Conservation (phyloP, 441 rosid species). For the Geranium incanum region DNA sequence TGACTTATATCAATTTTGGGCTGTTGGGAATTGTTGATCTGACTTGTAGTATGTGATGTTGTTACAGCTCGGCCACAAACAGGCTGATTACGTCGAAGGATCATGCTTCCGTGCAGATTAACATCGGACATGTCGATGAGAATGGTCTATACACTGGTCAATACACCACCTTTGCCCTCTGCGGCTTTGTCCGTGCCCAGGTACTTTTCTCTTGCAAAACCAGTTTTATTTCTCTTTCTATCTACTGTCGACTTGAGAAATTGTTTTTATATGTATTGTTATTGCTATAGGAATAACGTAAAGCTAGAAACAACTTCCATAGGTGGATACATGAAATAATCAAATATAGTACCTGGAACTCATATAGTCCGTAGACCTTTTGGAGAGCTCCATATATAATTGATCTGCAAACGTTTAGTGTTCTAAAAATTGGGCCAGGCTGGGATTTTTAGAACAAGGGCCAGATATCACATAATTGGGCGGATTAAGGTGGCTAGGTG, state of each 20-base stretch:
- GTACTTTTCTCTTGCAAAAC: conserved; percentile 21
- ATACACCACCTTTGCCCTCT: conserved; percentile 71
- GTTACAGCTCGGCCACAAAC: conserved; percentile 74
- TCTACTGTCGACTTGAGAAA: too few relatives aligned
- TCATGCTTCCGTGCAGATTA: conserved; percentile 85
- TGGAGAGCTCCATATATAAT: too few relatives aligned
- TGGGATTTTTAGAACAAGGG: too few relatives aligned
- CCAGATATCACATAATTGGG: too few relatives aligned
- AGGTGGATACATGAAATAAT: background rate
- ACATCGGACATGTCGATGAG: conserved; percentile 75
- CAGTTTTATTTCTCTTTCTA: background rate
- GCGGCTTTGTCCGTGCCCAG: conserved; percentile 80
- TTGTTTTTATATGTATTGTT: too few relatives aligned
- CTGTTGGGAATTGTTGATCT: background rate
- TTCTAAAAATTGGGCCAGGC: too few relatives aligned
- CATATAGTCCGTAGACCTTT: too few relatives aligned
- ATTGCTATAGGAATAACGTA: too few relatives aligned
- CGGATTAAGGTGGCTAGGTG: too few relatives aligned
- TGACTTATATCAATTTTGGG: background rate
- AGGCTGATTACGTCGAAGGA: conserved; percentile 89
- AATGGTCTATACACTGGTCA: conserved; percentile 65
- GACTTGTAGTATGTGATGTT: background rate
- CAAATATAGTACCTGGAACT: too few relatives aligned
- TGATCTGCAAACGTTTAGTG: too few relatives aligned
- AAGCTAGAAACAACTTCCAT: background rate